phyloP scores from a whole-genome alignment of 2,329 filamentous ascomycete genomes.

The Dactylellina drechsleri region DNA sequence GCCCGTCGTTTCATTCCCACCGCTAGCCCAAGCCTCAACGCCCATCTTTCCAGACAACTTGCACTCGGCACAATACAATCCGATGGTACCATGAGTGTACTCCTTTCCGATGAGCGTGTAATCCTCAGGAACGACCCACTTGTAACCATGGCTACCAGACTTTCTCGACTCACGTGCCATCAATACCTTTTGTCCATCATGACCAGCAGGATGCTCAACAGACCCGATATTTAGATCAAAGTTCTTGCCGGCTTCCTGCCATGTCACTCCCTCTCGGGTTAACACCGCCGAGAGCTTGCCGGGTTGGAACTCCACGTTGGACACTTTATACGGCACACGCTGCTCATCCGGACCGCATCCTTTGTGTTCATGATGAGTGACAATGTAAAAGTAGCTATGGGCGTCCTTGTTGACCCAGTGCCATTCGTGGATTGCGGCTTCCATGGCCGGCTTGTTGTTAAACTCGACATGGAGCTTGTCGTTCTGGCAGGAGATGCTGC shows the following conservation, averaged over 20 bases:
- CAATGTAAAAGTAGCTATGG: slow-evolving; percentile 16
- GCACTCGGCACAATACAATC: background rate
- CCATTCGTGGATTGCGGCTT: slow-evolving; percentile 3
- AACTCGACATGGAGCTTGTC: slow-evolving; percentile 26
- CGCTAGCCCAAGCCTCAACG: background rate
- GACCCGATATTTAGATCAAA: slow-evolving; percentile 15
- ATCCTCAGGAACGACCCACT: background rate
- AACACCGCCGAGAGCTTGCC: background rate
- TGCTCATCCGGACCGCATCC: slow-evolving; percentile 23
- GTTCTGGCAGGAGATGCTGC: slow-evolving; percentile 17
- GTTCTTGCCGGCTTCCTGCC: slow-evolving; percentile 13
- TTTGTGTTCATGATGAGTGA: slow-evolving; percentile 25
- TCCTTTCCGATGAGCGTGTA: background rate
- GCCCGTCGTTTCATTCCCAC: background rate
- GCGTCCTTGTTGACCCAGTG: slow-evolving; percentile 29
- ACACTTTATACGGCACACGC: slow-evolving; percentile 16
- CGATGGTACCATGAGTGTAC: background rate
- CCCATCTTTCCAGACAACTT: background rate
- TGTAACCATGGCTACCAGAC: background rate
- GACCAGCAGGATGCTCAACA: background rate
- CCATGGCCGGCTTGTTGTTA: slow-evolving; percentile 30
- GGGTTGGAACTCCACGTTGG: slow-evolving; percentile 4
- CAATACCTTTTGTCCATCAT: background rate
- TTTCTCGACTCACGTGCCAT: background rate
- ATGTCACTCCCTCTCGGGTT: slow-evolving; percentile 1